Conservation (phyloP, 495 filamentous ascomycete genomes). For the Aspergillus funiculosus region DNA sequence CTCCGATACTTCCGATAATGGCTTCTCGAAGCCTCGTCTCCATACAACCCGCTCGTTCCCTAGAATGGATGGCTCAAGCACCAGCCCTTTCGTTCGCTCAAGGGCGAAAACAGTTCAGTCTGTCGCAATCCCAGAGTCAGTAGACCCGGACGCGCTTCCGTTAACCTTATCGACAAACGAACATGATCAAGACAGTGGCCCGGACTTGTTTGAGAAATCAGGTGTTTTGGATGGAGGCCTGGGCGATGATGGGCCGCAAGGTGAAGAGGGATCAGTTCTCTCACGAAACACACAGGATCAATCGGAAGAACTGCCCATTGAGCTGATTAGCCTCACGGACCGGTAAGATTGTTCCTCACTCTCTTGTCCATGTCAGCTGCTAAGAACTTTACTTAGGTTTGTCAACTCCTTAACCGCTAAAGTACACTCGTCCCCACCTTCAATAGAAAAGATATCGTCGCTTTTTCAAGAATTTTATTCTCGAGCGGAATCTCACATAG, state of each 20-base stretch:
- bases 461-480: conserved; percentile 94
- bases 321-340: conserved; percentile 83
- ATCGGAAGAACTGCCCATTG: conserved; percentile 85
- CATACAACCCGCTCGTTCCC: conserved; percentile 48
- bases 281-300: conserved; percentile 52
- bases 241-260: conserved; percentile 43
- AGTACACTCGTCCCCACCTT: conserved; percentile 76
- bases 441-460: conserved; percentile 74
- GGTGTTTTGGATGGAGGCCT: conserved; percentile 48
- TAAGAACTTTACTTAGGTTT: conserved; percentile 52
- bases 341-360: conserved; percentile 47
- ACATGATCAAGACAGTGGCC: conserved; percentile 32
- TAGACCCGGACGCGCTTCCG: conserved; percentile 27
- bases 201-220: conserved; percentile 42
- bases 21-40: conserved; percentile 29
- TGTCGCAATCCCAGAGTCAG: conserved; percentile 39
- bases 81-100: conserved; percentile 40
- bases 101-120: conserved; percentile 61
- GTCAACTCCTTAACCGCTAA: conserved; percentile 85
- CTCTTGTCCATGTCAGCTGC: background rate
- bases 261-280: conserved; percentile 39
- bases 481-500: conserved; percentile 74
- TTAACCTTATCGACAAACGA: conserved; percentile 22
- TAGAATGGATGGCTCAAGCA: conserved; percentile 44
- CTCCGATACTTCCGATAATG: conserved; percentile 26